These are phyloP conservation scores for Sordariomycetes sp. DNA, from an alignment of 2,329 filamentous ascomycete species.

Conservation along the genomic window DNA sequence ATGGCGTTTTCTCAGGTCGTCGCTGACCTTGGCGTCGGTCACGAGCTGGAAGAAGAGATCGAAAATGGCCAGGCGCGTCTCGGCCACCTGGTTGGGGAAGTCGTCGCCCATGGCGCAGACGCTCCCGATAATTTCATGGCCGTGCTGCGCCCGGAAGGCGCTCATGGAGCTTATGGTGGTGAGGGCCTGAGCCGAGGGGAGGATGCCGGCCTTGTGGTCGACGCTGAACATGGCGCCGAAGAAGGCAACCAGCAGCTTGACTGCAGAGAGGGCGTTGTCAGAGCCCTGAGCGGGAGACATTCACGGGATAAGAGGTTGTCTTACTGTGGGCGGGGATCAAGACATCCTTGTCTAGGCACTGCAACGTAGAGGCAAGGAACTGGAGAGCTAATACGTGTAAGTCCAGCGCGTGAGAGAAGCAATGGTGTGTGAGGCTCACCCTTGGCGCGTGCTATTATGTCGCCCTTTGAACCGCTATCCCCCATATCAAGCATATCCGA, in stretches of 20 bases:
- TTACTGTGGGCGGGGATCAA: conserved; percentile 40
- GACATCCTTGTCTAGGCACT: conserved; percentile 30
- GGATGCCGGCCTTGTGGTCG: conserved; percentile 48
- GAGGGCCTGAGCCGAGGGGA: conserved; percentile 42
- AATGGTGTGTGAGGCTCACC: conserved; percentile 18
- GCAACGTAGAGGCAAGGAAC: conserved; percentile 44
- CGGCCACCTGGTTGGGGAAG: conserved; percentile 39
- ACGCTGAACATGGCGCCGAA: conserved; percentile 49
- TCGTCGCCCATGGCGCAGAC: conserved; percentile 43
- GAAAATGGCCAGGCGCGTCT: conserved; percentile 42
- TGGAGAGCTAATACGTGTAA: conserved; percentile 30
- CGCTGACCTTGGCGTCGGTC: conserved; percentile 26
- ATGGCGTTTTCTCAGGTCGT: conserved; percentile 30
- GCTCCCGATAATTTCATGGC: conserved; percentile 35
- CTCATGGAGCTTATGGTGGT: conserved; percentile 36
- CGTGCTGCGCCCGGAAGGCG: conserved; percentile 36
- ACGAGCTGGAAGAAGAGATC: conserved; percentile 34
- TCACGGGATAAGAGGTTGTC: background rate
- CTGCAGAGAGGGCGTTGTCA: conserved; percentile 10
- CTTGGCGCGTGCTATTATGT: conserved; percentile 43
- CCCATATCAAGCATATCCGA: conserved; percentile 20
- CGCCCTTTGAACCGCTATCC: conserved; percentile 30
- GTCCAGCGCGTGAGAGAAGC: background rate
- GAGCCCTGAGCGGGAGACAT: background rate
- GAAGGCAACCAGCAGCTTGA: conserved; percentile 39